Conservation (phyloP, 192 early-diverging fungal genomes). For the Coemansia brasiliensis region DNA sequence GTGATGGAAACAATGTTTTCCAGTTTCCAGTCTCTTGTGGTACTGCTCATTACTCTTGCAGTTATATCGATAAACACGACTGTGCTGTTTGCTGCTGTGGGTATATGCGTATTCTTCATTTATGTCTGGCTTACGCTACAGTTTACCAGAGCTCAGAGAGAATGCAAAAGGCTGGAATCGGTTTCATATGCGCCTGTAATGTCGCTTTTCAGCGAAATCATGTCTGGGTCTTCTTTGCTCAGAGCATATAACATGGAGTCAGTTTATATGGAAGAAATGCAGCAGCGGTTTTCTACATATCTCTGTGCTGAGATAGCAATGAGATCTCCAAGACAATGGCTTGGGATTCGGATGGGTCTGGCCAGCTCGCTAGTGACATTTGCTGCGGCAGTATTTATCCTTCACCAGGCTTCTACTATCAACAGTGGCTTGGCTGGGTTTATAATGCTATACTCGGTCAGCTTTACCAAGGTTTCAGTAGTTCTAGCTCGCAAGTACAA, state of each 20-base stretch:
- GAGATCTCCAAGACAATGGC: slow-evolving; percentile 77
- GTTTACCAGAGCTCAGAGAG: slow-evolving; percentile 76
- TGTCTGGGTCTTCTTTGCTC: slow-evolving; percentile 68
- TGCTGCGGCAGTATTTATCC: slow-evolving; percentile 63
- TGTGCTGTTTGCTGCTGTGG: slow-evolving; percentile 74
- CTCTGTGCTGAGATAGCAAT: slow-evolving; percentile 78
- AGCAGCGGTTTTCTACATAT: slow-evolving; percentile 62
- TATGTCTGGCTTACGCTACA: slow-evolving; percentile 64
- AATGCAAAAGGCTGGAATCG: slow-evolving; percentile 80
- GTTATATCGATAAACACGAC: slow-evolving; percentile 55
- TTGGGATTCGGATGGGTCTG: slow-evolving; percentile 74
- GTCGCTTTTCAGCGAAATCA: slow-evolving; percentile 76
- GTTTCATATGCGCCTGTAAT: slow-evolving; percentile 67
- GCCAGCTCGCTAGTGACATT: slow-evolving; percentile 71
- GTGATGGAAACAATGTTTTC: slow-evolving; percentile 58
- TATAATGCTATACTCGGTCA: slow-evolving; percentile 73
- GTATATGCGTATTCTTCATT: slow-evolving; percentile 56
- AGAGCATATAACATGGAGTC: slow-evolving; percentile 75
- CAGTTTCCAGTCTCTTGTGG: slow-evolving; percentile 57
- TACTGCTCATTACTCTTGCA: slow-evolving; percentile 58
- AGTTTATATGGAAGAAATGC: slow-evolving; percentile 63
- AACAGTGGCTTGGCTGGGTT: slow-evolving; percentile 82
- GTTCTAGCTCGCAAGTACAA: slow-evolving; percentile 72
- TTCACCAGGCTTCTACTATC: slow-evolving; percentile 53
- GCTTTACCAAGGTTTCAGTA: slow-evolving; percentile 70